phyloP scores from a whole-genome alignment of 352 stramenopile genomes.

The Plasmopara muralis region DNA sequence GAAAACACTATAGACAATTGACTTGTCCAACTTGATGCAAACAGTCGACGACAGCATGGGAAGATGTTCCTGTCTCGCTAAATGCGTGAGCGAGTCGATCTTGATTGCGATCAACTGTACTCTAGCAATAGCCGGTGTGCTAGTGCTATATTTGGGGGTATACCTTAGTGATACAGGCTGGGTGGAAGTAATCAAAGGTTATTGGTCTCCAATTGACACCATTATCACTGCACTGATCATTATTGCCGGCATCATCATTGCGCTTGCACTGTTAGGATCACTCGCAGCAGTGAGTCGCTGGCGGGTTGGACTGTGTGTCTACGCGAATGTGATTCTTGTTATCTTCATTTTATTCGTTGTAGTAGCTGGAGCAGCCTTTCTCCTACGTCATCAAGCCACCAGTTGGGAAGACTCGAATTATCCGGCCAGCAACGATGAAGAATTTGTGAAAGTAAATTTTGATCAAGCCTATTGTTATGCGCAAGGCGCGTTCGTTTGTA shows the following conservation, averaged over 20 bases:
- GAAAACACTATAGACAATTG: constrained; percentile 1
- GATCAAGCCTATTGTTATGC: constrained; percentile 69
- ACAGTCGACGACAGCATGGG: constrained; percentile 17
- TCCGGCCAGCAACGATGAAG: constrained; percentile 41
- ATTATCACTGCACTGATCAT: constrained; percentile 46
- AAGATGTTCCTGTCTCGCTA: constrained; percentile 20
- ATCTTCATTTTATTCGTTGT: constrained; percentile 46
- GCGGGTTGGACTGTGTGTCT: constrained; percentile 49
- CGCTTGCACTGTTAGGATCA: constrained; percentile 48
- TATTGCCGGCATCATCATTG: constrained; percentile 48
- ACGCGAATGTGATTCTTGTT: constrained; percentile 44
- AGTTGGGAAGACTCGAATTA: constrained; percentile 45
- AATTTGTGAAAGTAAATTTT: constrained; percentile 49
- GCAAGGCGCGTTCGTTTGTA: constrained; percentile 68
- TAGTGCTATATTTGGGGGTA: constrained; percentile 49
- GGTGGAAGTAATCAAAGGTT: constrained; percentile 53
- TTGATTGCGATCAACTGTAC: constrained; percentile 55
- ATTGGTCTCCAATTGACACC: constrained; percentile 39
- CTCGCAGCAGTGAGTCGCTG: constrained; percentile 54
- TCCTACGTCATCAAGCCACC: constrained; percentile 30
- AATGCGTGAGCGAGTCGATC: constrained; percentile 34
- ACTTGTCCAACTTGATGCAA: background rate
- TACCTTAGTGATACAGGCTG: constrained; percentile 40
- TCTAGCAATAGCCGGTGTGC: constrained; percentile 43
- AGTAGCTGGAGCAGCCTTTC: constrained; percentile 40